Percentiles rank a stretch among this genome's conserved stretches.
phyloP scores from a whole-genome alignment of 1,139 yeast genomes.

The Sugiyamaella novakii region DNA sequence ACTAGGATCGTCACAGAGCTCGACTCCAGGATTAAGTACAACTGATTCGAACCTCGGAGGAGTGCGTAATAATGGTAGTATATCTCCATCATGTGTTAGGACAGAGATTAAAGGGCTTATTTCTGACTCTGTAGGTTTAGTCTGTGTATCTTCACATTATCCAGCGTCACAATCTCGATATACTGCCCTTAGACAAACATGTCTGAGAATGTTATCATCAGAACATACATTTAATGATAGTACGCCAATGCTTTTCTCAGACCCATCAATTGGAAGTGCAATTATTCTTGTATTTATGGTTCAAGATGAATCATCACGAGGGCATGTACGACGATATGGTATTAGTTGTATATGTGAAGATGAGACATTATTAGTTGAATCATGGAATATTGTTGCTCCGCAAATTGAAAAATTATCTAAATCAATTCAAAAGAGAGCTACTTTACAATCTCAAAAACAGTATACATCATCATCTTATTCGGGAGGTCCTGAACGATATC shows the following conservation, averaged over 20 bases:
- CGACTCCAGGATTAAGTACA: constrained; percentile 3
- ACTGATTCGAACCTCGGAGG: no score
- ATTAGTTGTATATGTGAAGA: constrained; percentile 63
- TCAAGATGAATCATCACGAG: constrained; percentile 71
- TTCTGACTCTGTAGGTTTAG: neutral
- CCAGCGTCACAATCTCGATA: constrained; percentile 59
- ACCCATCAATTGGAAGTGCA: constrained; percentile 66
- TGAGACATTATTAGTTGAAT: constrained; percentile 54
- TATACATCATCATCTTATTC: constrained; percentile 14
- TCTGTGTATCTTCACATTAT: constrained; percentile 57
- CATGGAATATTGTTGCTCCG: constrained; percentile 59
- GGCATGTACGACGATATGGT: constrained; percentile 74
- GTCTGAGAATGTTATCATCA: constrained; percentile 57
- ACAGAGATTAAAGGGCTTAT: constrained; percentile 19
- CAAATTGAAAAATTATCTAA: constrained; percentile 57
- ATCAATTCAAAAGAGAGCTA: constrained; percentile 51
- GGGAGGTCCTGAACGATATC: constrained; percentile 51
- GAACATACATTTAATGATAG: constrained; percentile 69
- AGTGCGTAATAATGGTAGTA: no score
- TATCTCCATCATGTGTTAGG: constrained; percentile 22
- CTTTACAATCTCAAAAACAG: constrained; percentile 34
- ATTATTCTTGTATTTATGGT: constrained; percentile 67
- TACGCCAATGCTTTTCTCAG: constrained; percentile 73
- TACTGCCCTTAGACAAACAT: constrained; percentile 55
- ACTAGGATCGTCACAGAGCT: constrained; percentile 8